A percentile compares a stretch with the other conserved stretches of the same genome.
Conservation (phyloP, 805 yeast species). For the Saccharomycopsis oosterbeekiorum region DNA sequence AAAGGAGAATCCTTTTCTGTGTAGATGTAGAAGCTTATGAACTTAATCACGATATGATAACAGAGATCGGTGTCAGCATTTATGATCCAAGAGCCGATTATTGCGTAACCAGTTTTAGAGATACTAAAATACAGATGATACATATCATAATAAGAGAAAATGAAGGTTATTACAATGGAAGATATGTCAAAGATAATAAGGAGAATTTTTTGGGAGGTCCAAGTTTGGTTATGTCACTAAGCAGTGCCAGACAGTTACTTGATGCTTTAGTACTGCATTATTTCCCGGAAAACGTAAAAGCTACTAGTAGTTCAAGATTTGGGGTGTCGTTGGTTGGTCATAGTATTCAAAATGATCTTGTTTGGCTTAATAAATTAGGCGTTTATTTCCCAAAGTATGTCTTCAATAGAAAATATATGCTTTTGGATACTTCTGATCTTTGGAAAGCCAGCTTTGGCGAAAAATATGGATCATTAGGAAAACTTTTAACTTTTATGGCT, state of each 20-base stretch:
- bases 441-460: slow-evolving; percentile 33
- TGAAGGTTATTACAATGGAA: slow-evolving; percentile 36
- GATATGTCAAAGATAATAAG: slow-evolving; percentile 45
- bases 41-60: slow-evolving; percentile 30
- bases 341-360: slow-evolving; percentile 43
- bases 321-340: slow-evolving; percentile 46
- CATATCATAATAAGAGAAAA: slow-evolving; percentile 39
- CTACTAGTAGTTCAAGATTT: slow-evolving; percentile 24
- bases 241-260: slow-evolving; percentile 30
- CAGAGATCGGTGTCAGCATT: slow-evolving; percentile 50
- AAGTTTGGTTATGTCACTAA: slow-evolving; percentile 33
- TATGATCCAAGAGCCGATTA: slow-evolving; percentile 43
- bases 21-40: slow-evolving; percentile 55
- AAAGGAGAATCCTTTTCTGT: slow-evolving; percentile 30
- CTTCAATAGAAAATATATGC: slow-evolving; percentile 10
- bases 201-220: slow-evolving; percentile 40
- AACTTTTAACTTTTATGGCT: slow-evolving; percentile 34
- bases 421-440: slow-evolving; percentile 40
- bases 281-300: slow-evolving; percentile 26
- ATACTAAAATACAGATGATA: slow-evolving; percentile 42
- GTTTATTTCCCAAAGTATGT: slow-evolving; percentile 33
- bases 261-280: slow-evolving; percentile 37
- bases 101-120: slow-evolving; percentile 26
- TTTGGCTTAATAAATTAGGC: slow-evolving; percentile 39
- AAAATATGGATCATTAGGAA: slow-evolving; percentile 36